Conservation (phyloP, 352 stramenopile species). For the Phytopythium oedochilum region DNA sequence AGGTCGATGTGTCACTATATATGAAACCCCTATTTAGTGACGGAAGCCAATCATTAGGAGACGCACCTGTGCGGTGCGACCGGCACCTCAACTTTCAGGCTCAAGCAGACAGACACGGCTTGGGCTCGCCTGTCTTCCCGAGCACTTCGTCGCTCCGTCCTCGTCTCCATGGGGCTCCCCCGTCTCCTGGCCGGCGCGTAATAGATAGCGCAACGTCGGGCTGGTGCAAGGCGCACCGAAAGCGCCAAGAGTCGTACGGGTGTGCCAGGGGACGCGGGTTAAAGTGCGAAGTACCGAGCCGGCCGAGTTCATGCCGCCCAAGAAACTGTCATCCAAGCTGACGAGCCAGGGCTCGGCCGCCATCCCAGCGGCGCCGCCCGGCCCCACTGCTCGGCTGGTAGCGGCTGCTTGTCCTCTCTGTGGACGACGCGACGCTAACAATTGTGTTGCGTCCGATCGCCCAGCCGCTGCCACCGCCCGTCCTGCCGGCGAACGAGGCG, state of each 20-base stretch:
- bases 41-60: background rate
- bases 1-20: background rate
- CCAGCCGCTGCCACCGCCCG: slow-evolving; percentile 17
- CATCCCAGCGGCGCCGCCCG: slow-evolving; percentile 2
- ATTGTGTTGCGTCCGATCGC: too few relatives aligned
- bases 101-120: too few relatives aligned
- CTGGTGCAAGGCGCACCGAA: too few relatives aligned
- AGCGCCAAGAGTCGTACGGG: too few relatives aligned
- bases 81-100: too few relatives aligned
- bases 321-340: slow-evolving; percentile 34
- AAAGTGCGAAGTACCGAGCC: too few relatives aligned
- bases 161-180: background rate
- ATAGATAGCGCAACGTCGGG: background rate
- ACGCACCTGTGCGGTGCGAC: too few relatives aligned
- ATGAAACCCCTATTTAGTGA: background rate
- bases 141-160: background rate
- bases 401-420: too few relatives aligned
- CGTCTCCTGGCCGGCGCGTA: background rate
- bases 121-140: background rate
- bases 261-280: too few relatives aligned
- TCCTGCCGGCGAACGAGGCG: slow-evolving; percentile 21
- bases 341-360: slow-evolving; percentile 15
- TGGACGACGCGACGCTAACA: too few relatives aligned
- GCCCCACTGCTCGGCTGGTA: slow-evolving; percentile 6
- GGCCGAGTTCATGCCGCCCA: slow-evolving; percentile 44